Percentiles rank a stretch among this genome's conserved stretches.
Evolutionary conservation across 176 grass and related monocot genomes (phyloP).

Genomic region (Oryza punctata): DNA sequence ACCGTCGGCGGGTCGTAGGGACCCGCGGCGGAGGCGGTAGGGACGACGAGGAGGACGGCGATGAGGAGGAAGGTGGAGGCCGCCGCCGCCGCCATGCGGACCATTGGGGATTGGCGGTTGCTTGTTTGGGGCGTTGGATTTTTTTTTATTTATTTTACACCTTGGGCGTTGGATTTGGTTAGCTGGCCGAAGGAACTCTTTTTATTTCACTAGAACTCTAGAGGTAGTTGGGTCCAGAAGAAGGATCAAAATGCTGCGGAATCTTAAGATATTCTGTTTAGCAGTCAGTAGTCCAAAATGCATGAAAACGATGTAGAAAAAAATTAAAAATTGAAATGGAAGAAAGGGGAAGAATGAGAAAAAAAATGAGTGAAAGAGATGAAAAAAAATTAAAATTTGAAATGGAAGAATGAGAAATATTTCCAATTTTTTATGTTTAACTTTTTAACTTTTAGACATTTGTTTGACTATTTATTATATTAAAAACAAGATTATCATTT

Average conservation of each 20-base stretch:
- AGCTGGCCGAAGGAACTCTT: conserved; percentile 12
- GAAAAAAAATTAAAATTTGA: too few relatives aligned
- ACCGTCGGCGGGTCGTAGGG: conserved; percentile 60
- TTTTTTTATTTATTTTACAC: too few relatives aligned
- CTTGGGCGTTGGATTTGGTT: conserved; percentile 1
- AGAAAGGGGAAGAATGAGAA: too few relatives aligned
- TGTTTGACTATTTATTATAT: too few relatives aligned
- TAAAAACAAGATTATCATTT: too few relatives aligned
- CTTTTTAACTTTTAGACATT: too few relatives aligned
- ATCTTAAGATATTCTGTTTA: conserved; percentile 22
- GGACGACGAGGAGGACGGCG: background rate
- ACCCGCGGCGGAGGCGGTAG: background rate
- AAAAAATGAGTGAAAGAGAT: too few relatives aligned
- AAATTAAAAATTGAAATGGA: too few relatives aligned
- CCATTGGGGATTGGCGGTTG: background rate
- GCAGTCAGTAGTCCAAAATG: background rate
- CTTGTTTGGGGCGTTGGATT: conserved; percentile 9
- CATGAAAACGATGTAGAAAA: too few relatives aligned
- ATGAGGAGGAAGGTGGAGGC: conserved; percentile 22
- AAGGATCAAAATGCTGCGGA: background rate
- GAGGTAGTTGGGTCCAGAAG: background rate
- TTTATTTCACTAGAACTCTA: background rate
- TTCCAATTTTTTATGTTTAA: too few relatives aligned
- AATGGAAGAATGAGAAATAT: too few relatives aligned
- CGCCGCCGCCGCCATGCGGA: conserved; percentile 37